Conservation (phyloP, 2,329 filamentous ascomycete genomes). For the Cytospora schulzeri region DNA sequence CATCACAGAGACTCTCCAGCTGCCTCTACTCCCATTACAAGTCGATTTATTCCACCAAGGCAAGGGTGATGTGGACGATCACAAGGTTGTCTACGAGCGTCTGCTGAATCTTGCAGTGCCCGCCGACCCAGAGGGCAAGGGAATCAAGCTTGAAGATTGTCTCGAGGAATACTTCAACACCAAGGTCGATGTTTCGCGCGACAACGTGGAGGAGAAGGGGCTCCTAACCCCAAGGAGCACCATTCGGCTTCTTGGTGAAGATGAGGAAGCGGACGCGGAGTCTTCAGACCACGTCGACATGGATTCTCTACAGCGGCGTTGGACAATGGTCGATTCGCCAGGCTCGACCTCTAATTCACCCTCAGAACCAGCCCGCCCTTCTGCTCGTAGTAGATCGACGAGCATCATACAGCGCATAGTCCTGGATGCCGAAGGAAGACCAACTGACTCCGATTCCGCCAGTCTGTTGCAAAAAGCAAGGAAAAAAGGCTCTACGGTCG, state of each 20-base stretch:
- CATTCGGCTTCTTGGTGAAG: slow-evolving; percentile 38
- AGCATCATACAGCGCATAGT: slow-evolving; percentile 65
- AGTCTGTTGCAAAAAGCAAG: slow-evolving; percentile 48
- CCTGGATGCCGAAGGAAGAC: slow-evolving; percentile 52
- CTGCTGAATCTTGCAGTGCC: slow-evolving; percentile 91
- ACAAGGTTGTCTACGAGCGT: slow-evolving; percentile 92
- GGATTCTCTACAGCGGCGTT: slow-evolving; percentile 39
- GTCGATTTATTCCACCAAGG: slow-evolving; percentile 92
- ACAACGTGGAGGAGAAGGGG: slow-evolving; percentile 59
- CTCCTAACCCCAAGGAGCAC: slow-evolving; percentile 36
- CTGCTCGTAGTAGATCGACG: slow-evolving; percentile 51
- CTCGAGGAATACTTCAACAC: slow-evolving; percentile 96
- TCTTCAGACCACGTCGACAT: slow-evolving; percentile 29
- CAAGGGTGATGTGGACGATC: slow-evolving; percentile 81
- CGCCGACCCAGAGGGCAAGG: slow-evolving; percentile 67
- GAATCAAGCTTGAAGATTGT: slow-evolving; percentile 84
- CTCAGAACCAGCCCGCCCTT: slow-evolving; percentile 36
- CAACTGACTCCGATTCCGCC: slow-evolving; percentile 44
- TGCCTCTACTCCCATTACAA: slow-evolving; percentile 86
- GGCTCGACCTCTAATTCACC: slow-evolving; percentile 29
- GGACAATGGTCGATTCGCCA: slow-evolving; percentile 35
- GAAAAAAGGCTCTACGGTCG: slow-evolving; percentile 52
- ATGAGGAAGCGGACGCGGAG: slow-evolving; percentile 22
- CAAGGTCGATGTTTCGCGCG: slow-evolving; percentile 82
- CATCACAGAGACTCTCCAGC: slow-evolving; percentile 84